A percentile compares a stretch with the other conserved stretches of the same genome.
These are phyloP conservation scores for Kwoniella newhampshirensis DNA, from an alignment of 768 basidiomycete species.

Conservation along the genomic window DNA sequence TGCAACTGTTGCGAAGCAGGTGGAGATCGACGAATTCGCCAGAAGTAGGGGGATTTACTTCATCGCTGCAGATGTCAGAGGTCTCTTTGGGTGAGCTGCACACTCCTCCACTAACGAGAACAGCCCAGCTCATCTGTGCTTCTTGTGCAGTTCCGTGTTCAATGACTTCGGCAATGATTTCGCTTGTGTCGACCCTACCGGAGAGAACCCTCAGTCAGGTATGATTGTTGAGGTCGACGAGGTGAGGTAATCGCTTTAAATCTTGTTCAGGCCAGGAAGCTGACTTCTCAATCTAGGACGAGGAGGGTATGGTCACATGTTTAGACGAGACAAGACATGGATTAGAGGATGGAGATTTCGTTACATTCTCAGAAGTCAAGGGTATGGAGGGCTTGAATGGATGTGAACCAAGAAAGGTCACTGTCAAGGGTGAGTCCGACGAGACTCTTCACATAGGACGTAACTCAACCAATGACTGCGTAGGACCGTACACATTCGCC, in stretches of 20 bases:
- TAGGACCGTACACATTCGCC: slow-evolving; percentile 88
- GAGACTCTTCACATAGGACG: not conserved
- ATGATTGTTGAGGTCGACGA: slow-evolving; percentile 95
- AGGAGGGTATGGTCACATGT: slow-evolving; percentile 91
- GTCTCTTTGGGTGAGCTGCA: slow-evolving; percentile 79
- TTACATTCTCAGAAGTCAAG: slow-evolving; percentile 92
- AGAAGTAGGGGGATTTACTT: slow-evolving; percentile 85
- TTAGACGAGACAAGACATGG: slow-evolving; percentile 96
- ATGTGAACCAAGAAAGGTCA: slow-evolving; percentile 84
- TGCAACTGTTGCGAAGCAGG: slow-evolving; percentile 71
- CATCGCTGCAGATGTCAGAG: slow-evolving; percentile 84
- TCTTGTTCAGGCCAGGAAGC: not conserved
- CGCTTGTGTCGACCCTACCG: slow-evolving; percentile 95
- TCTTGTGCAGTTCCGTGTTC: slow-evolving; percentile 71
- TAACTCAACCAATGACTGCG: not conserved
- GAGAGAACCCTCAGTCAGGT: slow-evolving; percentile 85
- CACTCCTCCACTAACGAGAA: not conserved
- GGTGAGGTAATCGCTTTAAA: slow-evolving; percentile 55
- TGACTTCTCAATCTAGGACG: slow-evolving; percentile 60
- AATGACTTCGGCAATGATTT: slow-evolving; percentile 96
- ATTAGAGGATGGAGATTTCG: slow-evolving; percentile 96
- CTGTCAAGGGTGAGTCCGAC: slow-evolving; percentile 67
- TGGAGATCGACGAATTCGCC: slow-evolving; percentile 95
- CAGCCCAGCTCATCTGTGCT: not conserved
- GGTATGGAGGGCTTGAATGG: slow-evolving; percentile 90